phyloP scores from a whole-genome alignment of 2,329 filamentous ascomycete genomes.

The Aspergillus pseudoterreus region DNA sequence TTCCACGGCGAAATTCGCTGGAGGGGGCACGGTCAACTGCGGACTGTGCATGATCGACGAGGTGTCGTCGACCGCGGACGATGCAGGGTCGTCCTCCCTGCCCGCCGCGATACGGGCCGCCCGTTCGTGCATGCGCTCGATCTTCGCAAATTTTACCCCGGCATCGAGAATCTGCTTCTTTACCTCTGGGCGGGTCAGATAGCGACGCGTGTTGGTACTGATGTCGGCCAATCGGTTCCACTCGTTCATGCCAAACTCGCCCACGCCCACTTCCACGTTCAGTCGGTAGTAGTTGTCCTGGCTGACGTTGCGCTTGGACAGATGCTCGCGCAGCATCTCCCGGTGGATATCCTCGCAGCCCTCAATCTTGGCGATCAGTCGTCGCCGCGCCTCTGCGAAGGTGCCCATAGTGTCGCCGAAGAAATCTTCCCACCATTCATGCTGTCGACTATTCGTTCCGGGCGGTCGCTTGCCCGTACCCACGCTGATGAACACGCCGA shows the following conservation, averaged over 20 bases:
- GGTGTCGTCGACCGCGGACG: constrained; percentile 27
- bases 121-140: constrained; percentile 70
- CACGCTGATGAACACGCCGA: constrained; percentile 88
- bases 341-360: constrained; percentile 89
- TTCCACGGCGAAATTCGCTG: constrained; percentile 53
- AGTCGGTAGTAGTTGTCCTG: constrained; percentile 89
- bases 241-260: constrained; percentile 98
- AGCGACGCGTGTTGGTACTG: constrained; percentile 83
- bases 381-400: constrained; percentile 83
- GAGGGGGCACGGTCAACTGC: constrained; percentile 32
- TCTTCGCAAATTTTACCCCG: constrained; percentile 76
- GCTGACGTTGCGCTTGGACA: constrained; percentile 74
- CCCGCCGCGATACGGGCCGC: constrained; percentile 52
- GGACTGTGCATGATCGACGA: constrained; percentile 14
- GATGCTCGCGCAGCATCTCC: constrained; percentile 74
- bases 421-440: constrained; percentile 92
- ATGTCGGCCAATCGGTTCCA: constrained; percentile 94
- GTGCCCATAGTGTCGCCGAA: constrained; percentile 67
- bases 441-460: constrained; percentile 63
- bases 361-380: constrained; percentile 87
- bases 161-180: constrained; percentile 74
- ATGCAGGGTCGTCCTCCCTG: constrained; percentile 24
- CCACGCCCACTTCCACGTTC: constrained; percentile 95
- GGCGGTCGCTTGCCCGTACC: constrained; percentile 85
- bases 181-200: constrained; percentile 69